Conservation (phyloP, 768 basidiomycete genomes). For the Russula sp. region DNA sequence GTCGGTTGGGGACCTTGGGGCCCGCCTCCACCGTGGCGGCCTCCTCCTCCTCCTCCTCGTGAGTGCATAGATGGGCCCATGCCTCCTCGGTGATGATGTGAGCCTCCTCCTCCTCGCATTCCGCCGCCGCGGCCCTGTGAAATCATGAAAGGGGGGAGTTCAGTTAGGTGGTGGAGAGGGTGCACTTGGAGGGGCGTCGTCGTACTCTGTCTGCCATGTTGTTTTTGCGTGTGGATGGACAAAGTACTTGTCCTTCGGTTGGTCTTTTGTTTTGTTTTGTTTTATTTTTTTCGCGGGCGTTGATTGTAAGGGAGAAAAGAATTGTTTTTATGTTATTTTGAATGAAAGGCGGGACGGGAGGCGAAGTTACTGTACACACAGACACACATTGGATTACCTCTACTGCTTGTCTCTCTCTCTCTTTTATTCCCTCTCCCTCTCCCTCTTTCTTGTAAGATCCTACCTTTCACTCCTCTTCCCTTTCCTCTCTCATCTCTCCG, state of each 20-base stretch:
- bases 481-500: constrained; percentile 16
- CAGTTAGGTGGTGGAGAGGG: too few relatives aligned
- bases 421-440: neutral
- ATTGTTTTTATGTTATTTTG: neutral
- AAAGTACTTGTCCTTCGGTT: too few relatives aligned
- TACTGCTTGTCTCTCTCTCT: neutral
- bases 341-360: neutral
- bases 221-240: neutral
- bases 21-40: constrained; percentile 45
- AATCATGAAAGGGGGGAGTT: constrained; percentile 35
- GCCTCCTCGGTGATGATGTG: constrained; percentile 29
- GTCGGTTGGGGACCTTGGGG: constrained; percentile 47
- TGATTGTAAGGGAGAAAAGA: neutral
- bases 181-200: constrained; percentile 12
- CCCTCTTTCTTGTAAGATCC: constrained; percentile 1
- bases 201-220: constrained; percentile 63
- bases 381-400: neutral
- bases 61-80: constrained; percentile 39
- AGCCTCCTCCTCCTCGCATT: constrained; percentile 40
- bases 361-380: neutral
- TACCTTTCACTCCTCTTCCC: neutral
- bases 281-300: too few relatives aligned
- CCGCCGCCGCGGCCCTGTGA: constrained; percentile 64
- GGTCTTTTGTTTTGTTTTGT: neutral
- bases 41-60: constrained; percentile 40